Conservation (phyloP, 345 rosid species). For the Acer yangbiense region DNA sequence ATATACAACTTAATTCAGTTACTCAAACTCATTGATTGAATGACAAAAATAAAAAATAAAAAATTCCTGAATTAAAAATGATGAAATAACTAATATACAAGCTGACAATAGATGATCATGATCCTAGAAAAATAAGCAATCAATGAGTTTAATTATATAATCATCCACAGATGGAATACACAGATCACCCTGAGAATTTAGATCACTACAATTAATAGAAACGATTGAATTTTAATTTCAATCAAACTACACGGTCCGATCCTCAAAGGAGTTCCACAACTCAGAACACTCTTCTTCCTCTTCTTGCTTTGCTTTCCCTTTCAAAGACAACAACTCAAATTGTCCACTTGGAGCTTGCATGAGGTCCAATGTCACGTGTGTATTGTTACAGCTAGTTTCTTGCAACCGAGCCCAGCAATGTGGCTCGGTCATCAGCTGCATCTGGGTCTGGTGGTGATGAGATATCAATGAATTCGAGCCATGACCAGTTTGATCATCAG, state of each 20-base stretch:
- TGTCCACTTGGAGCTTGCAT: slow-evolving; percentile 49
- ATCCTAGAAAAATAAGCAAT: background rate
- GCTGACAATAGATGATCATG: background rate
- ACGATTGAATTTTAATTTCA: background rate
- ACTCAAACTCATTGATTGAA: background rate
- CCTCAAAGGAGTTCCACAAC: slow-evolving; percentile 42
- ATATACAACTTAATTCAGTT: background rate
- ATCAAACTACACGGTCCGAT: slow-evolving; percentile 20
- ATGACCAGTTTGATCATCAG: slow-evolving; percentile 3
- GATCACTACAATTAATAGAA: background rate
- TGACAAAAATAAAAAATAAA: background rate
- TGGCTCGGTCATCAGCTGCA: slow-evolving; percentile 10
- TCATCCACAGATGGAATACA: background rate
- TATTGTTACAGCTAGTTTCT: slow-evolving; percentile 6
- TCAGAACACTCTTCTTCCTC: slow-evolving; percentile 38
- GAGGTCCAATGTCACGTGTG: slow-evolving; percentile 49
- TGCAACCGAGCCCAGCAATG: slow-evolving; percentile 32
- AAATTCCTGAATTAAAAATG: too few relatives aligned
- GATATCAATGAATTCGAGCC: slow-evolving; percentile 2
- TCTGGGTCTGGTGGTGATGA: slow-evolving; percentile 13
- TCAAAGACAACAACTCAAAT: slow-evolving; percentile 34
- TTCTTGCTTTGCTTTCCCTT: slow-evolving; percentile 24
- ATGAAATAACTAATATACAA: background rate
- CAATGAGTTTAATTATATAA: background rate
- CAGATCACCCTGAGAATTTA: background rate